Evolutionary conservation across 768 basidiomycete genomes (phyloP), one percentile per base, ranked within the genome.

Genomic region (Mycena belliarum): DNA sequence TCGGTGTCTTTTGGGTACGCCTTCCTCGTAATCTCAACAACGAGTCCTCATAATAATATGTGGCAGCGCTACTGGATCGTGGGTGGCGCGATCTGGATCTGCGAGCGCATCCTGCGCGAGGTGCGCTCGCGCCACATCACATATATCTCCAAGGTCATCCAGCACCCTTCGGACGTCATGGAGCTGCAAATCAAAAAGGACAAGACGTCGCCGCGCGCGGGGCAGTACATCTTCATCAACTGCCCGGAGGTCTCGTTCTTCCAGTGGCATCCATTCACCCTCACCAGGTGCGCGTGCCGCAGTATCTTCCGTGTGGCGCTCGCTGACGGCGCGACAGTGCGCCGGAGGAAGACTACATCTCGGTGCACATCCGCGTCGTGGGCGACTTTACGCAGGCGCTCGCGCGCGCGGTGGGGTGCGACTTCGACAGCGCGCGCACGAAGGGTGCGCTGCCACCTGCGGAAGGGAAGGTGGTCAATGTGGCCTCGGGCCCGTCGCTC

Each of bases 151-250:
- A 95, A 95, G 76, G 92, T 95, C 72, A 89, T 97, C 70, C 91
- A 93, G 68, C 95, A 98, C 72, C 95, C 95, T 21, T 93, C 91
- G 42, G 92, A 89, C 60, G 94, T 97, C 60, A 82, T 95, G 77
- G 95, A 98, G 75, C 76, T 98, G 26, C 96, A 97, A 73, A 95
- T 98, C 81, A 97, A 95, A 80, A 97, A 97, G 75, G 95, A 97
- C 68, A 90, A 88, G 75, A 93, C 85, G 0, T 87, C 77, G 1
- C 85, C 84, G 26, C 82, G 87, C 12, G 93, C 94, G 1, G 94
- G 94, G 20, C 92, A 96, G 71, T 98, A 97, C 73, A 91, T 98
- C 70, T 95, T 96, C 79, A 72, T 97, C 47, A 87, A 79, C 63
- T 94, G 92, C 75, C 95, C 95, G 10, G 91, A 93, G 72, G 79